Evolutionary conservation across 1,139 yeast species (phyloP).

Genomic region (Hemisphaericaspora xylofermentans): DNA sequence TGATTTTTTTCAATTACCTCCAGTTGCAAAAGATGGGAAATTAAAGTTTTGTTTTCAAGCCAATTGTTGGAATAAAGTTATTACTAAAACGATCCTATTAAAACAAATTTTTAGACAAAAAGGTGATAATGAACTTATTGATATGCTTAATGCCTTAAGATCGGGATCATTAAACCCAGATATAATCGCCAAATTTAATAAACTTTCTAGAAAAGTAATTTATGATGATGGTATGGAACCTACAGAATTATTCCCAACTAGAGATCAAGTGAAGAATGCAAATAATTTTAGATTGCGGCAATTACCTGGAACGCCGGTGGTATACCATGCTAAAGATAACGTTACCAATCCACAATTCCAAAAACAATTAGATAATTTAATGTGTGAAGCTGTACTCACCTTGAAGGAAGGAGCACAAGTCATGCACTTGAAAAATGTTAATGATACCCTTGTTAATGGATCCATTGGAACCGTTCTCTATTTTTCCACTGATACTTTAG

Average conservation of each 20-base stretch:
- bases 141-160: constrained; percentile 74
- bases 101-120: constrained; percentile 71
- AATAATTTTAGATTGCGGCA: constrained; percentile 52
- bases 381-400: constrained; percentile 45
- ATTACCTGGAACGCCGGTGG: constrained; percentile 36
- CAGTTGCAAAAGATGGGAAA: constrained; percentile 52
- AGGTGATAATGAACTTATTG: constrained; percentile 64
- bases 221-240: constrained; percentile 79
- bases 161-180: constrained; percentile 55
- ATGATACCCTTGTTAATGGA: constrained; percentile 53
- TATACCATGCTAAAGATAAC: constrained; percentile 54
- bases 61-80: constrained; percentile 52
- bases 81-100: constrained; percentile 56
- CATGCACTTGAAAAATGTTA: constrained; percentile 50
- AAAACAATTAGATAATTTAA: constrained; percentile 40
- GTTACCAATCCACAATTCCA: constrained; percentile 22
- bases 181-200: constrained; percentile 44
- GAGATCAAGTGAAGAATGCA: constrained; percentile 72
- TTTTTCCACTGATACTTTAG: constrained; percentile 61
- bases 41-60: constrained; percentile 58
- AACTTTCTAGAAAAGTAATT: constrained; percentile 50
- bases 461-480: constrained; percentile 60
- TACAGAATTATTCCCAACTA: constrained; percentile 74
- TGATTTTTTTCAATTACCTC: constrained; percentile 85
- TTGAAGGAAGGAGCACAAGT: constrained; percentile 64